These are phyloP conservation scores for Podospora didyma DNA, from an alignment of 495 filamentous ascomycete genomes.

Conservation along the genomic window DNA sequence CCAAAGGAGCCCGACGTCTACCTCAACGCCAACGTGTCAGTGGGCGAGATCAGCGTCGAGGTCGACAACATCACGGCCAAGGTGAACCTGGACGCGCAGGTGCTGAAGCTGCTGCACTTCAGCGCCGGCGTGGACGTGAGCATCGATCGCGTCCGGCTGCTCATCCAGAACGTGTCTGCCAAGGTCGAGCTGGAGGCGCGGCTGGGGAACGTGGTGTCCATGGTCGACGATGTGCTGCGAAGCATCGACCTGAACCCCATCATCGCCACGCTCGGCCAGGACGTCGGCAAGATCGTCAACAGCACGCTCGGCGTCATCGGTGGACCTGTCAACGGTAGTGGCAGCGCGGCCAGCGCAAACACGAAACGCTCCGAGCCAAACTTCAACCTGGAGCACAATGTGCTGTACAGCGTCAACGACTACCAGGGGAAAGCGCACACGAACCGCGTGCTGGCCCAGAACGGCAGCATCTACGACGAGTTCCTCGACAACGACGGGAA, in stretches of 20 bases:
- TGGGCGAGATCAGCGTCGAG: conserved; percentile 48
- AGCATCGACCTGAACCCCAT: conserved; percentile 57
- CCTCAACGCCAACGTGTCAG: conserved; percentile 50
- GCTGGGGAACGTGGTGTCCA: conserved; percentile 51
- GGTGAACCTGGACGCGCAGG: conserved; percentile 55
- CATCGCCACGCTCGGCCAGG: conserved; percentile 47
- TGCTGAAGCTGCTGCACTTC: conserved; percentile 52
- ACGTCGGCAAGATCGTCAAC: conserved; percentile 45
- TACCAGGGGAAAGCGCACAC: conserved; percentile 52
- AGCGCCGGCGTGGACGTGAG: conserved; percentile 52
- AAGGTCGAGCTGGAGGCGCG: conserved; percentile 54
- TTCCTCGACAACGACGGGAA: conserved; percentile 50
- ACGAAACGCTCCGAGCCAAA: conserved; percentile 26
- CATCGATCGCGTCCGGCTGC: conserved; percentile 48
- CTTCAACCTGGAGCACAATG: conserved; percentile 45
- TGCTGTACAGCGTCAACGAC: conserved; percentile 54
- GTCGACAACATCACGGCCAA: conserved; percentile 57
- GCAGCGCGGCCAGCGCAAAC: conserved; percentile 1
- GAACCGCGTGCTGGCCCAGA: conserved; percentile 52
- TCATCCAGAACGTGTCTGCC: conserved; percentile 53
- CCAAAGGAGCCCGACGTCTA: conserved; percentile 49
- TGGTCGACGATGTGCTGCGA: conserved; percentile 49
- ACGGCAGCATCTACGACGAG: conserved; percentile 49
- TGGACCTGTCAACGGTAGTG: conserved; percentile 10
- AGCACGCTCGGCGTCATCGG: conserved; percentile 33